Base-by-base conservation (phyloP, 441 rosid species). In the Aleurites moluccanus region DNA sequence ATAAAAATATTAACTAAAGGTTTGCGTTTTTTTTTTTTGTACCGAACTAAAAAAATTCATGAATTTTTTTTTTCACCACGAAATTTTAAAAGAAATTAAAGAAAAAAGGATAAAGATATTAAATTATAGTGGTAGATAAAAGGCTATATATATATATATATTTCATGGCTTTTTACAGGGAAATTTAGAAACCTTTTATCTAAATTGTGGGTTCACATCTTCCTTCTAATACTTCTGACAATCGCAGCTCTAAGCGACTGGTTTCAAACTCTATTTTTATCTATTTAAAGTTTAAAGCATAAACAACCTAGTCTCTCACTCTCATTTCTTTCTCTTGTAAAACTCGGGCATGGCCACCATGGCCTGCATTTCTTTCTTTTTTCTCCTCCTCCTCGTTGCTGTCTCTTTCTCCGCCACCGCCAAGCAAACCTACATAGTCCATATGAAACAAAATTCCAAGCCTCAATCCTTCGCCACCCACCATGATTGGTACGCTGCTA, bases 381-480 rank as follows among this genome's bases (percentile, higher is more conserved):
- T 75, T 77, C 9, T 63, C n/a, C 68, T 79, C 55, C 77, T 67
- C 75, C 79, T 73, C 44, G 67, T 69, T 65, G 1, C 77, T 50
- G 40, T 78, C 57, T 44, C 74, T 40, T 21, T 62, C 66, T 18
- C 79, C 16, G 75, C 69, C 64, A 14, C 80, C 3, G 82, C 85
- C 23, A 91, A 84, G 40, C 85, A 81, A 40, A 88, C 90, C 11
- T 94, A 90, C 88, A 92, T 94, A 4, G 91, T 92, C 72, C 92
- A 87, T 64, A 91, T 94, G 77, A 88, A 85, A 42, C 86, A 80
- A 73, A 75, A 84, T 21, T 76, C 79, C 56, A 91, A 87, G 73
- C 97, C 98, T 0, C 67, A 81, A 9, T 59, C 85, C 14, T 92
- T 84, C 85, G 20, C 71, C 59, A 88, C 92, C 66, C 91, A 90